Evolutionary conservation across 2,329 filamentous ascomycete species (phyloP), one percentile per base, ranked within the genome.

Genomic region (Phyllosticta citriasiana): DNA sequence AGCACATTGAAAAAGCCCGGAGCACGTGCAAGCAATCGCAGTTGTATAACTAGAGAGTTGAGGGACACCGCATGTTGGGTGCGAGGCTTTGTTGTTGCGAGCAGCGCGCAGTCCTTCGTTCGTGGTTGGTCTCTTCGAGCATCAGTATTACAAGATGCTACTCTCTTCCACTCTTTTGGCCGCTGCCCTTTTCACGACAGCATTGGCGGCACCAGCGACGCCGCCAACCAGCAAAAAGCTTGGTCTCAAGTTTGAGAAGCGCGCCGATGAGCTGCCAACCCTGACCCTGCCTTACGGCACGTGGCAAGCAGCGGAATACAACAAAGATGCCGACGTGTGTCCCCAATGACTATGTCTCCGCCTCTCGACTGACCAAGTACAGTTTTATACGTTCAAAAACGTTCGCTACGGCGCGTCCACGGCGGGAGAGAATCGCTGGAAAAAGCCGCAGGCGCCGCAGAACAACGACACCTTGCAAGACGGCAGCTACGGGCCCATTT

Each of bases 371-470:
- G 14, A 61, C 54, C 6, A 5, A 8, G 14, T 3, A 1, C 9
- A 65, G 64, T 59, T 64, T 14, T 65, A 64, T 33, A 60, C 61
- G 2, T 65, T 65, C 62, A 64, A 65, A 26, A 65, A 65, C 47
- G 63, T 66, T 53, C 67, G 73, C 10, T 75, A 70, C 57, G 72
- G 71, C 2, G 68, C 71, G 2, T 67, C 71, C 5, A 71, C 73
- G 2, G 70, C 68, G 2, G 72, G 72, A 1, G 63, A 70, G 40
- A 65, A 73, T 16, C 59, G 64, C 14, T 66, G 58, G 56, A 57
- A 57, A 7, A 64, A 63, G 55, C 64, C 64, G 12, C 55, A 59
- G 47, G 52, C 57, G 5, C 64, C 64, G 2, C 8, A 26, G 12
- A 40, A 35, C 19, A 63, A 62, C 14, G 51, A 53, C 22, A 52